Evolutionary conservation across 306 rosid species (phyloP), one percentile per base, ranked within the genome.

Genomic region (Nissolia schottii): DNA sequence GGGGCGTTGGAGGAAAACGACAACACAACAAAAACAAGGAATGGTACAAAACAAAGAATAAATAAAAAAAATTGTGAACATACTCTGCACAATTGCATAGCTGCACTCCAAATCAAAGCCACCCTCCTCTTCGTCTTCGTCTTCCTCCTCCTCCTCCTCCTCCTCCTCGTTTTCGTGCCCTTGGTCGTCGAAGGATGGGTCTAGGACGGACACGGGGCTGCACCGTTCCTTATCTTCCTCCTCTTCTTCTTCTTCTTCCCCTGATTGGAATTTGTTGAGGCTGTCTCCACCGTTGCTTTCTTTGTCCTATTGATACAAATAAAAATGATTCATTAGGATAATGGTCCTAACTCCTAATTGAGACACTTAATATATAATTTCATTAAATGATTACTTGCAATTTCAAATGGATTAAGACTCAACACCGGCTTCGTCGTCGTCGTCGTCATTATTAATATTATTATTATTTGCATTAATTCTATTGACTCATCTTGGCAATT

Each of bases 171-270:
- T 85, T 3, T 57, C 84, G 20, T 86, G 85, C 6, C 76, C 86
- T 31, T 57, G 79, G 1, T 77, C 89, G 20, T 91, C 85, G 20
- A 95, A 95, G 6, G 90, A 93, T 74, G 96, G 96, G 78, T 95
- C 97, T 85, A 95, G 82, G 14, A 95, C 90, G 6, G 92, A 91
- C n/a, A 95, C 97, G 1, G 99, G 99, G 73, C 99, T 95, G 70
- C 85, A 83, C 55, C 89, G 99, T 71, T 95, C 99, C 67, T 95
- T 91, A 72, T 95, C 97, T 69, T 95, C 99, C 54, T 90, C 93
- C 71, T 81, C 92, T 71, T 81, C 86, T 37, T 83, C 93, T 71
- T 81, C 92, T 71, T 81, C 86, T 37, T 83, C 91, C 34, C 77
- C 90, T 59, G 80, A 56, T 46, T 75, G 67, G 23, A 80, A 70